These are phyloP conservation scores for Hysterium pulicare DNA, from an alignment of 2,329 filamentous ascomycete genomes.

Conservation along the genomic window DNA sequence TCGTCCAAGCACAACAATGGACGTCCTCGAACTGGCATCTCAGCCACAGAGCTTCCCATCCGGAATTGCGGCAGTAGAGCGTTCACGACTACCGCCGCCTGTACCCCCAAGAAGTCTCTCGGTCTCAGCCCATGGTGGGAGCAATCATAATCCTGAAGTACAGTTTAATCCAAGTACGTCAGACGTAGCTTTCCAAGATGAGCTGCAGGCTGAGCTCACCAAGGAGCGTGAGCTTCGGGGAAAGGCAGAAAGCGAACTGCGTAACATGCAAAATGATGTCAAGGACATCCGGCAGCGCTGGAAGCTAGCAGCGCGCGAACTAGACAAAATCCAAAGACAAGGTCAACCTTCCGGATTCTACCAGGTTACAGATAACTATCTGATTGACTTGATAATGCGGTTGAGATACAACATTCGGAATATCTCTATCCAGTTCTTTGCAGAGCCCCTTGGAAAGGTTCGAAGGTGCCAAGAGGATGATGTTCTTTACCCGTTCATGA, in stretches of 20 bases:
- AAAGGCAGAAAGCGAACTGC: background rate
- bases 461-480: background rate
- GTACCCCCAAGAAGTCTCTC: background rate
- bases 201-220: background rate
- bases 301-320: background rate
- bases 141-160: background rate
- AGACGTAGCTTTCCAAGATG: background rate
- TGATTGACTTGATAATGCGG: background rate
- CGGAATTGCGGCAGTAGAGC: background rate
- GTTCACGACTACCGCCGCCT: background rate
- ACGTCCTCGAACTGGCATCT: background rate
- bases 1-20: background rate
- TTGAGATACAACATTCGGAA: slow-evolving; percentile 1
- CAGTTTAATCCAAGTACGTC: background rate
- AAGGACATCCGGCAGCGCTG: background rate
- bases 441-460: background rate
- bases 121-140: background rate
- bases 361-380: background rate
- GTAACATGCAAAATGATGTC: background rate
- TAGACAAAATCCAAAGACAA: background rate
- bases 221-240: background rate
- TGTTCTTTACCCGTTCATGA: background rate
- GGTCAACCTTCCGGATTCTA: background rate
- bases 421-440: background rate
- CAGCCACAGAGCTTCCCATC: background rate